A percentile compares a stretch with the other conserved stretches of the same genome.
These are phyloP conservation scores for Calonectria multiphialidica DNA, from an alignment of 2,329 filamentous ascomycete genomes.

Conservation along the genomic window DNA sequence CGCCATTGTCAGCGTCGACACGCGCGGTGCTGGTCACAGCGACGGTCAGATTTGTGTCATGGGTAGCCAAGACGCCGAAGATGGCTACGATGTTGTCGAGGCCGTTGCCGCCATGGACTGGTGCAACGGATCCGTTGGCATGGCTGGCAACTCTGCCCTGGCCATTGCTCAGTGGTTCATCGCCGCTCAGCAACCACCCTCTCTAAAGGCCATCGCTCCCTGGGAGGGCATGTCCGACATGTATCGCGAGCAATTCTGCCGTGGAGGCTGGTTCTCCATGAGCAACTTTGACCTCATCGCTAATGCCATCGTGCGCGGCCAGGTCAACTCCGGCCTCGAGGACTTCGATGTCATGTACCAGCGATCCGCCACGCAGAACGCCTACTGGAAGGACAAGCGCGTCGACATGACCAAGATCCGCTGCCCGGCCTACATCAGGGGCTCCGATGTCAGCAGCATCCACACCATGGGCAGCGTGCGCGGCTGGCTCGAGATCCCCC, in stretches of 20 bases:
- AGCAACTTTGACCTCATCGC: constrained; percentile 24
- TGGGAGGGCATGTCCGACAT: constrained; percentile 20
- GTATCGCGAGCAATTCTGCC: constrained; percentile 25
- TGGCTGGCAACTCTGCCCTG: constrained; percentile 44
- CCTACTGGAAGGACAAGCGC: constrained; percentile 29
- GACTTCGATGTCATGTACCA: constrained; percentile 20
- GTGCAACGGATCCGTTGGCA: constrained; percentile 45
- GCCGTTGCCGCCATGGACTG: constrained; percentile 42
- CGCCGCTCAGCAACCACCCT: constrained; percentile 32
- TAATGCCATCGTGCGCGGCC: constrained; percentile 12
- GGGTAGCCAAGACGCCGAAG: constrained; percentile 40
- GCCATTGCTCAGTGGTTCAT: constrained; percentile 41
- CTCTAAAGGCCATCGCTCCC: constrained; percentile 45
- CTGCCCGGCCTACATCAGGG: constrained; percentile 33
- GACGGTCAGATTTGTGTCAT: constrained; percentile 19
- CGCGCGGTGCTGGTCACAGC: constrained; percentile 10
- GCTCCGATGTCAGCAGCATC: constrained; percentile 37
- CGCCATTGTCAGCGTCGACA: constrained; percentile 20
- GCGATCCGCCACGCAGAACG: background rate
- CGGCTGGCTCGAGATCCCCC: constrained; percentile 34
- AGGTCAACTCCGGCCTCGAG: constrained; percentile 2
- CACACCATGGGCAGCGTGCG: constrained; percentile 39
- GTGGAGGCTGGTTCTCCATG: constrained; percentile 29
- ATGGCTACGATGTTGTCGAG: constrained; percentile 45
- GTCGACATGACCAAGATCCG: constrained; percentile 30